Evolutionary conservation across 768 basidiomycete species (phyloP).

Genomic region (Amanita polypyramis): DNA sequence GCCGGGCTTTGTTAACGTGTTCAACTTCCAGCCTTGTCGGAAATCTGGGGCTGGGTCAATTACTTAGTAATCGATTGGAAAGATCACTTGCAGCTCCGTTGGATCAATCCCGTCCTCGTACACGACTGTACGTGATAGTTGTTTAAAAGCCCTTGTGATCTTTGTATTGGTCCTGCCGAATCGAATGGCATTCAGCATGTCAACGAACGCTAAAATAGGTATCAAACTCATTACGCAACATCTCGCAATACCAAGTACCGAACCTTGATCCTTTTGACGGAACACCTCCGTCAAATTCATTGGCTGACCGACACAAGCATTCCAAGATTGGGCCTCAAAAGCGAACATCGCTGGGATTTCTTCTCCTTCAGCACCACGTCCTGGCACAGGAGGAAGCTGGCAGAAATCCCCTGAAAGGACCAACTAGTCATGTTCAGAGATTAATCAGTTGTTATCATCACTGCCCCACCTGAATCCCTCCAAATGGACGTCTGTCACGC

Average conservation of each 20-base stretch:
- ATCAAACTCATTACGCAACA: not conserved
- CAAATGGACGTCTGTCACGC: conserved; percentile 50
- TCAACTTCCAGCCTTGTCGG: conserved; percentile 68
- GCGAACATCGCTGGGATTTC: conserved; percentile 49
- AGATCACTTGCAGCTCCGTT: conserved; percentile 56
- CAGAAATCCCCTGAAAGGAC: conserved; percentile 85
- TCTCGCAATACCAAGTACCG: conserved; percentile 6
- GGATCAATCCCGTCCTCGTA: conserved; percentile 73
- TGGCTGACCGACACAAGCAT: conserved; percentile 45
- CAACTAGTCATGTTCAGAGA: conserved; percentile 32
- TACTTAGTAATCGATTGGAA: not conserved
- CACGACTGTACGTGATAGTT: conserved; percentile 41
- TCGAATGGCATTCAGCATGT: conserved; percentile 85
- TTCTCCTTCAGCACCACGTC: conserved; percentile 35
- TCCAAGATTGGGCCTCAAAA: conserved; percentile 77
- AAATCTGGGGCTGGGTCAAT: conserved; percentile 33
- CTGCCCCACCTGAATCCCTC: conserved; percentile 66
- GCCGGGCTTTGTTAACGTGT: conserved; percentile 45
- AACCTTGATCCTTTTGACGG: conserved; percentile 77
- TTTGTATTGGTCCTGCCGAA: conserved; percentile 48
- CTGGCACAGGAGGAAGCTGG: conserved; percentile 77
- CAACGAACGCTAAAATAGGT: conserved; percentile 44
- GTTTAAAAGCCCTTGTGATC: conserved; percentile 38
- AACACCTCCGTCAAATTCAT: conserved; percentile 65
- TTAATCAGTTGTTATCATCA: not conserved